Conservation (phyloP, 441 rosid species). For the Theobroma grandiflorum region DNA sequence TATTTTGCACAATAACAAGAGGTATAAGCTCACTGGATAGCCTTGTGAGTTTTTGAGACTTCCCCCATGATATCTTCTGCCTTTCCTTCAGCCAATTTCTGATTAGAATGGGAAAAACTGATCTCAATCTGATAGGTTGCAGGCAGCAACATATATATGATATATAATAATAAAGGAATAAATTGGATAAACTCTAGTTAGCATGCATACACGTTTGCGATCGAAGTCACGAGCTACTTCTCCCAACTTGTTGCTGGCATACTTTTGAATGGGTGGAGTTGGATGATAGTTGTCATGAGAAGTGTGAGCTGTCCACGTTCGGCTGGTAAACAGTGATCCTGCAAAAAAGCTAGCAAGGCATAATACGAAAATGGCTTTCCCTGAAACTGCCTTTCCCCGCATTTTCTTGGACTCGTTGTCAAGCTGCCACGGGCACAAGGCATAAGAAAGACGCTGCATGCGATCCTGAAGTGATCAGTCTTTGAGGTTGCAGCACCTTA, state of each 20-base stretch:
- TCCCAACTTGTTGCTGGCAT: conserved; percentile 30
- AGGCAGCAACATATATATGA: no score
- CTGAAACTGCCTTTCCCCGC: conserved; percentile 72
- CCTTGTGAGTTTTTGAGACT: conserved; percentile 74
- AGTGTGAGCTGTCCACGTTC: conserved; percentile 49
- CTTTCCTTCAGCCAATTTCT: conserved; percentile 70
- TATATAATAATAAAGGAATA: no score
- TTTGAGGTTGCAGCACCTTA: conserved; percentile 26
- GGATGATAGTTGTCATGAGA: conserved; percentile 38
- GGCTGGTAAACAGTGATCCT: conserved; percentile 66
- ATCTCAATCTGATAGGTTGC: no score
- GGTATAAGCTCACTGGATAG: conserved; percentile 57
- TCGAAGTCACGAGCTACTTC: conserved; percentile 53
- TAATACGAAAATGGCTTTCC: conserved; percentile 59
- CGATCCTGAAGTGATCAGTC: conserved; percentile 14
- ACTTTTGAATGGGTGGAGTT: conserved; percentile 36
- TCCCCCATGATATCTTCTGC: conserved; percentile 67
- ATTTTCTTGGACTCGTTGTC: conserved; percentile 52
- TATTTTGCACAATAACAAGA: not conserved
- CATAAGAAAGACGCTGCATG: not conserved
- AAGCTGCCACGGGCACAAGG: conserved; percentile 28
- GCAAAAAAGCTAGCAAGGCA: conserved; percentile 79
- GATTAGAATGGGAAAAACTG: not conserved
- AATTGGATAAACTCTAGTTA: no score
- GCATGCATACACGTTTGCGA: conserved; percentile 48